These are phyloP conservation scores for Apiosordaria backusii DNA, from an alignment of 495 filamentous ascomycete genomes.

Conservation along the genomic window DNA sequence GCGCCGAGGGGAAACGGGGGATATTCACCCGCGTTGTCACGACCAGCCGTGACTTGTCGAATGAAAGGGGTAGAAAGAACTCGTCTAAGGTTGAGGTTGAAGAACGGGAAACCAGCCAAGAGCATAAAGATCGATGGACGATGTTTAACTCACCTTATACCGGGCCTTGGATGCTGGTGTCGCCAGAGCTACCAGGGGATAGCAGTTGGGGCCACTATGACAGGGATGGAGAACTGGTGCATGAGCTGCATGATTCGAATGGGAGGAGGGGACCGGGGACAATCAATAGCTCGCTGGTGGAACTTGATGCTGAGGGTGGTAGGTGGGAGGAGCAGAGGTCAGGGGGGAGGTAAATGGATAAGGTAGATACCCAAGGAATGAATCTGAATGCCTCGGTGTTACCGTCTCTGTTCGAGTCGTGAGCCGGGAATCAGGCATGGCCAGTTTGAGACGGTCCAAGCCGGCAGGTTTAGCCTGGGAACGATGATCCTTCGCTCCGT, in stretches of 20 bases:
- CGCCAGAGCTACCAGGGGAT: slow-evolving; percentile 6
- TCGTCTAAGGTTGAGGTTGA: neutral
- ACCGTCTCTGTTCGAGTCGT: neutral
- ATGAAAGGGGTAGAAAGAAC: neutral
- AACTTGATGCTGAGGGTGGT: slow-evolving; percentile 9
- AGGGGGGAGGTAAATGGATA: neutral
- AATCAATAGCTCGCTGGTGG: slow-evolving; percentile 15
- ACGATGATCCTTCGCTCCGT: neutral
- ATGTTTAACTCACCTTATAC: neutral
- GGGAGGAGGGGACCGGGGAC: slow-evolving; percentile 4
- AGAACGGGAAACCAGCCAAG: neutral
- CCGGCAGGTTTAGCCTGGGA: neutral
- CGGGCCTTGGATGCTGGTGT: neutral
- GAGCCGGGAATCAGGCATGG: neutral
- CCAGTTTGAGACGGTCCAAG: neutral
- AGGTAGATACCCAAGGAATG: neutral
- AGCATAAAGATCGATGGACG: neutral
- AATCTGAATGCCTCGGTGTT: neutral
- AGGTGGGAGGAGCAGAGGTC: neutral
- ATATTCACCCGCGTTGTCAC: neutral
- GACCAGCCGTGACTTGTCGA: neutral
- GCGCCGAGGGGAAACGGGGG: neutral
- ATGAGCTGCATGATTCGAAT: slow-evolving; percentile 13
- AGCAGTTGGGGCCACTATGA: neutral
- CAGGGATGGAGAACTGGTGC: slow-evolving; percentile 9